Conservation (phyloP, 2,329 filamentous ascomycete species). For the Hypomyces perniciosus region DNA sequence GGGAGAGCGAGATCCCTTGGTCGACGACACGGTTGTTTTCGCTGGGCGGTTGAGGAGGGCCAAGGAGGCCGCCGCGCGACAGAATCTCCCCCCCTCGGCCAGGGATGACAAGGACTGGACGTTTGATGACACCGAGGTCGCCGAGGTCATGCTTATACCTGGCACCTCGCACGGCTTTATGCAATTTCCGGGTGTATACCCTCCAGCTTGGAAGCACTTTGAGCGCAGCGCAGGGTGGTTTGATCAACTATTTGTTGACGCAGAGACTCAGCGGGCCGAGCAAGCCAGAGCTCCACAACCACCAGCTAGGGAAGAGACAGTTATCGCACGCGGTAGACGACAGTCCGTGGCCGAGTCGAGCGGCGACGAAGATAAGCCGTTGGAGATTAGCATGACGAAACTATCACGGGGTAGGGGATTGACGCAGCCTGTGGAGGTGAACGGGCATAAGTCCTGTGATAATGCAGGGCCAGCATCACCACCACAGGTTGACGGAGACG, state of each 20-base stretch:
- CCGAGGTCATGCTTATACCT: slow-evolving; percentile 76
- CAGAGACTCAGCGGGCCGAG: slow-evolving; percentile 34
- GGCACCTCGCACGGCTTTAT: slow-evolving; percentile 91
- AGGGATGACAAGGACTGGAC: slow-evolving; percentile 11
- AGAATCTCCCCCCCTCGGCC: slow-evolving; percentile 8
- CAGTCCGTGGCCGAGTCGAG: slow-evolving; percentile 50
- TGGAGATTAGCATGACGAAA: slow-evolving; percentile 71
- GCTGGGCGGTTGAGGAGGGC: slow-evolving; percentile 81
- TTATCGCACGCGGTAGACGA: slow-evolving; percentile 18
- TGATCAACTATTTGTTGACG: slow-evolving; percentile 61
- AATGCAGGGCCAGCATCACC: slow-evolving; percentile 7
- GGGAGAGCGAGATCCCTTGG: slow-evolving; percentile 88
- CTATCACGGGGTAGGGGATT: slow-evolving; percentile 31
- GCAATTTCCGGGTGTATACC: slow-evolving; percentile 83
- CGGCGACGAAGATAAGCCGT: slow-evolving; percentile 71
- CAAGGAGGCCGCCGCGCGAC: slow-evolving; percentile 46
- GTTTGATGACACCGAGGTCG: slow-evolving; percentile 36
- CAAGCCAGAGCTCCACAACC: slow-evolving; percentile 13
- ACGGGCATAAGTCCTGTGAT: slow-evolving; percentile 18
- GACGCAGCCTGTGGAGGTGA: slow-evolving; percentile 17
- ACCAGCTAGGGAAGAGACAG: slow-evolving; percentile 3
- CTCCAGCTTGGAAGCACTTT: slow-evolving; percentile 85
- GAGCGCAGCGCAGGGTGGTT: slow-evolving; percentile 77
- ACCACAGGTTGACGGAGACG: slow-evolving; percentile 2
- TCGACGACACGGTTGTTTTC: slow-evolving; percentile 96